These are phyloP conservation scores for Moelleriella libera DNA, from an alignment of 2,329 filamentous ascomycete species.

Conservation along the genomic window DNA sequence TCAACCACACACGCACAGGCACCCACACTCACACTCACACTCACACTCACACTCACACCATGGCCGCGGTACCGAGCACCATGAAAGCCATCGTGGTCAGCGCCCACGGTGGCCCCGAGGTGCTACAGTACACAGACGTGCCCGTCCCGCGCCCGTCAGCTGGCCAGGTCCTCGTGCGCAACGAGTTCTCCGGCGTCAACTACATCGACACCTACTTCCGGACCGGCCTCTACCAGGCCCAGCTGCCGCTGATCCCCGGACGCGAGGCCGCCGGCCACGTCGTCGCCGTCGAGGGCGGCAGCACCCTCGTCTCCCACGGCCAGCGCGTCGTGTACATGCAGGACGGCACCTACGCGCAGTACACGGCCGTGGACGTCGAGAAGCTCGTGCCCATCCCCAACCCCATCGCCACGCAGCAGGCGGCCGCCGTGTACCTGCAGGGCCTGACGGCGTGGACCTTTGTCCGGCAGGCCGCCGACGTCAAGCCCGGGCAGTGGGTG, in stretches of 20 bases:
- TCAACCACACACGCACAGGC: background rate
- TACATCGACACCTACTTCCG: conserved; percentile 91
- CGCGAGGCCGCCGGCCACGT: conserved; percentile 66
- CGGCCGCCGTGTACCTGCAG: conserved; percentile 60
- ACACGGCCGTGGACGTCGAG: conserved; percentile 35
- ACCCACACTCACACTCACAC: background rate
- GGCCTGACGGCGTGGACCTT: conserved; percentile 73
- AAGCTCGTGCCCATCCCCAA: conserved; percentile 51
- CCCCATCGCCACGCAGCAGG: conserved; percentile 43
- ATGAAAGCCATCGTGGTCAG: conserved; percentile 55
- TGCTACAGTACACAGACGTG: conserved; percentile 56
- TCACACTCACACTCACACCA: conserved; percentile 15
- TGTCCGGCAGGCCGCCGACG: conserved; percentile 61
- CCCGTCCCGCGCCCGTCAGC: conserved; percentile 52
- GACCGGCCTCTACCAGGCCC: conserved; percentile 60
- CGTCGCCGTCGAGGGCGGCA: conserved; percentile 35
- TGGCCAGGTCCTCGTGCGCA: conserved; percentile 68
- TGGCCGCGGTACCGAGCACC: conserved; percentile 61
- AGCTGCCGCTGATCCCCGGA: conserved; percentile 64
- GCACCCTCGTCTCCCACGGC: conserved; percentile 36
- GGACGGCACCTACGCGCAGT: conserved; percentile 39
- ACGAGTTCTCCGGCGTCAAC: conserved; percentile 69
- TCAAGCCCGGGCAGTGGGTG: conserved; percentile 65
- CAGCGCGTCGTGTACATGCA: conserved; percentile 59
- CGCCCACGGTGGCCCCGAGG: conserved; percentile 52